A percentile compares a stretch with the other conserved stretches of the same genome.
Evolutionary conservation across 805 yeast species (phyloP).

Genomic region (Hanseniaspora clermontiae): DNA sequence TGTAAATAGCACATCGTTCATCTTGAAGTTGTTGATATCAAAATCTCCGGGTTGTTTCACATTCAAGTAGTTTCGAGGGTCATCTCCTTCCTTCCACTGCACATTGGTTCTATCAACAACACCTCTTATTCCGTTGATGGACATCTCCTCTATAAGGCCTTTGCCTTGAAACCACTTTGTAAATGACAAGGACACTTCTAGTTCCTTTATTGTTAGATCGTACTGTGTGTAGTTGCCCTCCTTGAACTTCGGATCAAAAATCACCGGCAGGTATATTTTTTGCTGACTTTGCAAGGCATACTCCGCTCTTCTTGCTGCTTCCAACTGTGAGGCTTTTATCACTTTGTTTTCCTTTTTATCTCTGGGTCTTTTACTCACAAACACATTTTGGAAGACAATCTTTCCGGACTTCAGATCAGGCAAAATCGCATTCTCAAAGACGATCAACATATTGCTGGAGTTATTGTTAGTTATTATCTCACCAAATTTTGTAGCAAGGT

Average conservation of each 20-base stretch:
- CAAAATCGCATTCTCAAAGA: conserved; percentile 85
- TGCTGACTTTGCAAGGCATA: conserved; percentile 24
- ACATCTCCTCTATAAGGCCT: conserved; percentile 73
- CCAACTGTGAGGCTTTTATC: conserved; percentile 59
- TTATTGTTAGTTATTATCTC: conserved; percentile 66
- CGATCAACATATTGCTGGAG: conserved; percentile 58
- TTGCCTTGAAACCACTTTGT: conserved; percentile 80
- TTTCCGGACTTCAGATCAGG: conserved; percentile 88
- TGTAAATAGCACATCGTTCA: conserved; percentile 78
- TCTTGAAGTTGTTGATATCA: conserved; percentile 67
- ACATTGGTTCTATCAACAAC: conserved; percentile 86
- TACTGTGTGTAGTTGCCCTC: conserved; percentile 96
- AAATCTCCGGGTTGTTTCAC: conserved; percentile 77
- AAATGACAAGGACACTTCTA: conserved; percentile 67
- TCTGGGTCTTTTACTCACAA: conserved; percentile 74
- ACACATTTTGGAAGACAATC: conserved; percentile 71
- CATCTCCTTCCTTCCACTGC: conserved; percentile 67
- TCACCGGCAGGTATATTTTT: conserved; percentile 15
- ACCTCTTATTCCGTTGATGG: conserved; percentile 78
- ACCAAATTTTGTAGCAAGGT: conserved; percentile 70
- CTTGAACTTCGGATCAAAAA: conserved; percentile 37
- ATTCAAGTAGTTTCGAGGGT: conserved; percentile 68
- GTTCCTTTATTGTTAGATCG: conserved; percentile 78
- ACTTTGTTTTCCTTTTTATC: conserved; percentile 31
- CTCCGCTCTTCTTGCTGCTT: conserved; percentile 48